Conservation (phyloP, 2,329 filamentous ascomycete genomes). For the Neonectria coccinea region DNA sequence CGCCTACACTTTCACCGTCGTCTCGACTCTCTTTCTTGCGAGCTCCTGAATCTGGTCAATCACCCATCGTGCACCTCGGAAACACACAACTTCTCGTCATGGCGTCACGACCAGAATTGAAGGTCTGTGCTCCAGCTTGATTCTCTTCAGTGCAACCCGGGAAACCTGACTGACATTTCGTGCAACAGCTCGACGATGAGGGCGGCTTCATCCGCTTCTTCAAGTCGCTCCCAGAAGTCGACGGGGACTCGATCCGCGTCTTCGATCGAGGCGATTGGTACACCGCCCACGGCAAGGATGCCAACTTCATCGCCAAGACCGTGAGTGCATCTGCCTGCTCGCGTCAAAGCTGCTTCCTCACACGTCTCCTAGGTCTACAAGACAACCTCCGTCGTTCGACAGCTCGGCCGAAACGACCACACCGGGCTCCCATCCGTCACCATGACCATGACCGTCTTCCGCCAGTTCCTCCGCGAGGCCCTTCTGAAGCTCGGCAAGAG, state of each 20-base stretch:
- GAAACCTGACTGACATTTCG: constrained; percentile 25
- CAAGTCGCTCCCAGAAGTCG: constrained; percentile 80
- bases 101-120: constrained; percentile 79
- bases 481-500: constrained; percentile 92
- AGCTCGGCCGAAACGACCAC: constrained; percentile 85
- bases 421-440: constrained; percentile 93
- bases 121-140: constrained; percentile 59
- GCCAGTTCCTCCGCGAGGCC: constrained; percentile 93
- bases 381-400: constrained; percentile 93
- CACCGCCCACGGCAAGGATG: constrained; percentile 90
- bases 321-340: constrained; percentile 55
- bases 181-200: constrained; percentile 87
- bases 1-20: constrained; percentile 24
- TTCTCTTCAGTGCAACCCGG: constrained; percentile 2
- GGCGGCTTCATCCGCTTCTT: constrained; percentile 97
- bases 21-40: constrained; percentile 12
- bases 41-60: constrained; percentile 19
- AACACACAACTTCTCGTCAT: constrained; percentile 56
- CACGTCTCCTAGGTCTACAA: constrained; percentile 81
- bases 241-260: constrained; percentile 83
- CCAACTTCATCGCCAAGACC: constrained; percentile 83
- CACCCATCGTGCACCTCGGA: constrained; percentile 10
- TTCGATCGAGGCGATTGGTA: constrained; percentile 97
- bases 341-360: background rate
- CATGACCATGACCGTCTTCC: constrained; percentile 93